Evolutionary conservation across 768 basidiomycete genomes (phyloP).

Genomic region (Leucogyrophana mollusca): DNA sequence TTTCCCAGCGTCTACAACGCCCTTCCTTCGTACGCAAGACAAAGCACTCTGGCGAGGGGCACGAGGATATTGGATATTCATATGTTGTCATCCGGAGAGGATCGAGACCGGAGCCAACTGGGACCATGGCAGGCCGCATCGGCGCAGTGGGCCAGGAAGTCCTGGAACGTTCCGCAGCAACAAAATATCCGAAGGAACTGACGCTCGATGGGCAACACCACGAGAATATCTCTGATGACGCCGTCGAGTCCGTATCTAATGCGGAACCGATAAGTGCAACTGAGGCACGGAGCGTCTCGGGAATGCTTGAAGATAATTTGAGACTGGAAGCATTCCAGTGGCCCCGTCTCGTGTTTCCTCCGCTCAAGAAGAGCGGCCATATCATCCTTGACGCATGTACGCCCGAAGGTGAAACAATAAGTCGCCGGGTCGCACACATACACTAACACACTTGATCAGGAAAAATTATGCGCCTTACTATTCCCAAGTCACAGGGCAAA

Average conservation of each 20-base stretch:
- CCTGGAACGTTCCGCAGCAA: constrained; percentile 20
- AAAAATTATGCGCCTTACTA: constrained; percentile 86
- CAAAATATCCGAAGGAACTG: constrained; percentile 15
- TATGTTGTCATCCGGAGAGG: constrained; percentile 90
- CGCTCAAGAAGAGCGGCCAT: constrained; percentile 88
- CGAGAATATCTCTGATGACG: background rate
- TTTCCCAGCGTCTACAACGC: constrained; percentile 84
- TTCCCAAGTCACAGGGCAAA: constrained; percentile 94
- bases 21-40: constrained; percentile 84
- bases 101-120: constrained; percentile 45
- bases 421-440: background rate
- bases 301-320: constrained; percentile 51
- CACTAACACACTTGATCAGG: constrained; percentile 43
- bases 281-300: background rate
- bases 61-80: constrained; percentile 86
- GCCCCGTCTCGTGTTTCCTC: constrained; percentile 92
- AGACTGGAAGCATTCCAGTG: constrained; percentile 78
- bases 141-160: constrained; percentile 28
- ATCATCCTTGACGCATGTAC: constrained; percentile 90
- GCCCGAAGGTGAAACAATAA: constrained; percentile 56
- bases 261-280: too few relatives aligned
- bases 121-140: constrained; percentile 21
- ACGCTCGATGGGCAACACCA: constrained; percentile 1
- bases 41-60: constrained; percentile 81
- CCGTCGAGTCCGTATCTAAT: too few relatives aligned